Base-by-base conservation (phyloP, 805 yeast species). In the Saccharomycopsis fibuligera region DNA sequence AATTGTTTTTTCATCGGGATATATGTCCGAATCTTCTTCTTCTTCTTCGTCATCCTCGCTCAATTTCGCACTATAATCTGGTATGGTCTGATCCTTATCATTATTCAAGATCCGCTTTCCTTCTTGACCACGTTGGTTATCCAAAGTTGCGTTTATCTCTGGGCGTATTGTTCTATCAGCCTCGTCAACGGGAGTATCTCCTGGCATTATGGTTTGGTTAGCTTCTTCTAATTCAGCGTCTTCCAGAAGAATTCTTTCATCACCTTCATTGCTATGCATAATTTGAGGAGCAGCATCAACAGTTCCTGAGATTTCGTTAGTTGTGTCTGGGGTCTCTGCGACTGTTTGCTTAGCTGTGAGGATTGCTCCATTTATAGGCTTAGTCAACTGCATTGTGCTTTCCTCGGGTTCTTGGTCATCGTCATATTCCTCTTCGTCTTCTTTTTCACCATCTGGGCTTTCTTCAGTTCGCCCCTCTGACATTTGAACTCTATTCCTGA, bases 331-430 rank as follows among this genome's bases (percentile, higher is more conserved):
- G 5, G 21, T 12, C 5, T 10, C 36, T 2, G 16, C 3, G 19
- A 4, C 10, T 16, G 6, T 17, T 5, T 3, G 21, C 4, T 4
- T 21, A 14, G 16, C 8, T 35, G 37, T 16, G 8, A 9, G 36
- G n/a, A 12, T 4, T 3, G 37, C 16, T 3, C 16, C 3, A n/a
- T 19, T 16, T 23, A 53, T 51, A 14, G 47, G 47, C 17, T 49
- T 56, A 14, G 65, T 62, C 29, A 61, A 51, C 31, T 64, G 66
- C 69, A 66, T 66, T 5, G 68, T 62, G 19, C 55, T 49, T 40
- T 42, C 51, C 9, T 24, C 35, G 5, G 36, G 41, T 24, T 19
- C 31, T 23, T 30, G 43, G 5, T 37, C 43, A 5, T 31, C 35
- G 6, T 19, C 17, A 8, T 2, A 25, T 9, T 22, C n/a, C n/a